A percentile compares a stretch with the other conserved stretches of the same genome.
Evolutionary conservation across 345 rosid genomes (phyloP).

Genomic region (Acer saccharum): DNA sequence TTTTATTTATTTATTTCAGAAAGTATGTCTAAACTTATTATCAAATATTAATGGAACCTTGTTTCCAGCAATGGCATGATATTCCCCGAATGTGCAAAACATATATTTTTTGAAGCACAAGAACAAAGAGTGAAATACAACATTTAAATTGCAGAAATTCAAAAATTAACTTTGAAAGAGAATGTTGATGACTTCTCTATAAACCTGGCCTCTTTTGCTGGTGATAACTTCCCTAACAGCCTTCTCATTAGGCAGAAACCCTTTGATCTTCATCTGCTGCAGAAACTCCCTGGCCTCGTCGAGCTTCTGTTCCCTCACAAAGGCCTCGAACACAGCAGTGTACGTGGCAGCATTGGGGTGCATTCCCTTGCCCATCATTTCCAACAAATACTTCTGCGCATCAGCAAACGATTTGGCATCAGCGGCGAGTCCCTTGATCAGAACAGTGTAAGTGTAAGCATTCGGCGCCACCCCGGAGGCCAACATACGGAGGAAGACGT

Average conservation of each 20-base stretch:
- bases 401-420: slow-evolving; percentile 38
- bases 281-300: slow-evolving; percentile 54
- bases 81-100: too few species aligned
- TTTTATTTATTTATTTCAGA: not conserved
- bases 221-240: slow-evolving; percentile 46
- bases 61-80: not conserved
- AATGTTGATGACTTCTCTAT: slow-evolving; percentile 45
- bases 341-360: slow-evolving; percentile 54
- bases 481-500: slow-evolving; percentile 66
- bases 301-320: slow-evolving; percentile 41
- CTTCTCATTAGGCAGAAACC: slow-evolving; percentile 55
- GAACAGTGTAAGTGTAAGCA: slow-evolving; percentile 66
- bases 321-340: slow-evolving; percentile 56
- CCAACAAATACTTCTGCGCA: slow-evolving; percentile 53
- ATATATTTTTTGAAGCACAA: too few species aligned
- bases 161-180: slow-evolving; percentile 37
- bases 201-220: slow-evolving; percentile 47
- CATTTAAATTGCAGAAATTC: not conserved
- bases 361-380: slow-evolving; percentile 69
- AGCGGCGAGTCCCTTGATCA: slow-evolving; percentile 62
- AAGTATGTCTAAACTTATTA: not conserved
- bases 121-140: too few species aligned
- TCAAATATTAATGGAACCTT: not conserved
- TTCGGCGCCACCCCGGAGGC: slow-evolving; percentile 69
- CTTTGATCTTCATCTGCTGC: slow-evolving; percentile 48